Conservation (phyloP, 768 basidiomycete species). For the Hericium erinaceus region DNA sequence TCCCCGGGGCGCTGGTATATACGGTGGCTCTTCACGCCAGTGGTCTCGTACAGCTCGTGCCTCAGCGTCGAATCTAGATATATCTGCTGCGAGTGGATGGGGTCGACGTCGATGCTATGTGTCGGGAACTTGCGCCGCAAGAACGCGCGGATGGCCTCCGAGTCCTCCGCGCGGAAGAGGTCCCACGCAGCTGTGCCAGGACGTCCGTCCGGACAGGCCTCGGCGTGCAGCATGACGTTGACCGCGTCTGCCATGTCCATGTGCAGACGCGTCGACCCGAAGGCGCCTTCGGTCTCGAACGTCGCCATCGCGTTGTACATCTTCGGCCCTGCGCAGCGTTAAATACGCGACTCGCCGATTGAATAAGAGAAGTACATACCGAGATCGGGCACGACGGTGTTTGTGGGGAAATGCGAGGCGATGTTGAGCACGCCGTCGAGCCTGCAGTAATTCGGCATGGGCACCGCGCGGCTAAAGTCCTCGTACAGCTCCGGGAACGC, state of each 20-base stretch:
- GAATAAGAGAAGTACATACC: slow-evolving; percentile 32
- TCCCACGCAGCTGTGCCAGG: slow-evolving; percentile 89
- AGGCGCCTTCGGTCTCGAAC: slow-evolving; percentile 48
- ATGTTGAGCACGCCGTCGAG: slow-evolving; percentile 86
- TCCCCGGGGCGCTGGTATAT: slow-evolving; percentile 89
- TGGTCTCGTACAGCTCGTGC: slow-evolving; percentile 53
- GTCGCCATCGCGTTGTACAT: slow-evolving; percentile 85
- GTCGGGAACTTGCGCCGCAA: slow-evolving; percentile 54
- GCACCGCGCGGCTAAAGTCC: slow-evolving; percentile 77
- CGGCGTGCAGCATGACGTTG: slow-evolving; percentile 78
- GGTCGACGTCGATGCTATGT: slow-evolving; percentile 50
- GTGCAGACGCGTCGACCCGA: slow-evolving; percentile 77
- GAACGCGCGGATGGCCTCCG: slow-evolving; percentile 68
- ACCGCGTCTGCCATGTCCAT: slow-evolving; percentile 90
- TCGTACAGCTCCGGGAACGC: slow-evolving; percentile 79
- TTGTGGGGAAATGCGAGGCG: slow-evolving; percentile 79
- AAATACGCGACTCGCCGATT: background rate
- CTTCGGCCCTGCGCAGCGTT: slow-evolving; percentile 7
- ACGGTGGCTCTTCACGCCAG: slow-evolving; percentile 69
- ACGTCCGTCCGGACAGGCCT: slow-evolving; percentile 41
- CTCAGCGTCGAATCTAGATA: slow-evolving; percentile 70
- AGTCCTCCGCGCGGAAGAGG: slow-evolving; percentile 74
- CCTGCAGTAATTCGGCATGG: slow-evolving; percentile 81
- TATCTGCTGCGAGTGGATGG: slow-evolving; percentile 84
- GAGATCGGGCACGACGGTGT: slow-evolving; percentile 71